Evolutionary conservation across 2,329 filamentous ascomycete genomes (phyloP).

Genomic region (Zasmidium citrigriseum): DNA sequence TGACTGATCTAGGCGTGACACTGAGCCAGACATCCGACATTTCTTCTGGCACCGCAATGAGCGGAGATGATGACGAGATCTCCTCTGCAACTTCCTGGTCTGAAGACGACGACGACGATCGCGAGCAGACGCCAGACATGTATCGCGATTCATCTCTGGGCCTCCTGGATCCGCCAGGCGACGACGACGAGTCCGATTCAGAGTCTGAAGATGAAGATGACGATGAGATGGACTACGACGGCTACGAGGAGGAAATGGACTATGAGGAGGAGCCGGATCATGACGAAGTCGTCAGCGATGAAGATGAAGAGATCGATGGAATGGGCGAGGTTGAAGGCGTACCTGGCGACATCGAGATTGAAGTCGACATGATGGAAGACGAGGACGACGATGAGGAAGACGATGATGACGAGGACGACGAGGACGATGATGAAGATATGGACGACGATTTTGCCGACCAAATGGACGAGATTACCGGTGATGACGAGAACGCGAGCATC

Average conservation of each 20-base stretch:
- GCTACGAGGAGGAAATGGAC: constrained; percentile 87
- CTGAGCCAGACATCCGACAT: constrained; percentile 81
- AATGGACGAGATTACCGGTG: constrained; percentile 49
- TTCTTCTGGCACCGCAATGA: constrained; percentile 57
- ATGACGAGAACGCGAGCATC: constrained; percentile 50
- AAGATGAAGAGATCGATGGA: constrained; percentile 75
- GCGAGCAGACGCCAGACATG: constrained; percentile 93
- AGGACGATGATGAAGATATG: constrained; percentile 55
- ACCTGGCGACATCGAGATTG: constrained; percentile 61
- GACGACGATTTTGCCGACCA: constrained; percentile 64
- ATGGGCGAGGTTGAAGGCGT: constrained; percentile 73
- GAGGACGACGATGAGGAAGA: constrained; percentile 65
- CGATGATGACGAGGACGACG: constrained; percentile 58
- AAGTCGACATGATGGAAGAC: constrained; percentile 78
- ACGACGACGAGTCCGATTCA: constrained; percentile 64
- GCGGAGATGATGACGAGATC: constrained; percentile 79
- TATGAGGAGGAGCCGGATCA: constrained; percentile 88
- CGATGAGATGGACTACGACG: constrained; percentile 90
- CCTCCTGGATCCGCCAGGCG: constrained; percentile 83
- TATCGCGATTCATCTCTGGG: constrained; percentile 95
- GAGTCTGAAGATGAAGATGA: constrained; percentile 53
- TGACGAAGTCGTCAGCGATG: constrained; percentile 85
- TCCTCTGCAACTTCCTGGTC: constrained; percentile 85
- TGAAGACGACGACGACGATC: constrained; percentile 60
- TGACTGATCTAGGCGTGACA: constrained; percentile 84